These are phyloP conservation scores for Diaporthe sp. DNA, from an alignment of 2,329 filamentous ascomycete genomes.

Conservation along the genomic window DNA sequence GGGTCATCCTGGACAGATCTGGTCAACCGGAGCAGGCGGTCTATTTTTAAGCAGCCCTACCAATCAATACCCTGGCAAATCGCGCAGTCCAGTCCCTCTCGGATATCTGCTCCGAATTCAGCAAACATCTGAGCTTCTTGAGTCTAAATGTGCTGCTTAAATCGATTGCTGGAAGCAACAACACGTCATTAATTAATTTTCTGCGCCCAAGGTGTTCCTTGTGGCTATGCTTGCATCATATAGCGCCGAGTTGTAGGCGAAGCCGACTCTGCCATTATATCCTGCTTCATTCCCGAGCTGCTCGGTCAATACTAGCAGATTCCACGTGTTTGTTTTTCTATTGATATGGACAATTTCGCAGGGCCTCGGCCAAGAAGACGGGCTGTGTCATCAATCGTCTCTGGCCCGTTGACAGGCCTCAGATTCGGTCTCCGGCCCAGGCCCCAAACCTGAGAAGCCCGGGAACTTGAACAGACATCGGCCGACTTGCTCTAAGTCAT, in stretches of 20 bases:
- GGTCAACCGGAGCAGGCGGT: neutral
- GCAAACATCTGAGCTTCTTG: neutral
- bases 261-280: neutral
- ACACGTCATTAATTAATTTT: neutral
- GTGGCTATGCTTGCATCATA: neutral
- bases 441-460: neutral
- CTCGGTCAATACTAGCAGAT: neutral
- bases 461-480: neutral
- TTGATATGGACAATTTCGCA: neutral
- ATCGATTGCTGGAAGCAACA: neutral
- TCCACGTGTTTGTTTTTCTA: neutral
- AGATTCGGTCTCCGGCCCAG: neutral
- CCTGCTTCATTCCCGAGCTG: neutral
- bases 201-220: neutral
- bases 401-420: neutral
- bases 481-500: neutral
- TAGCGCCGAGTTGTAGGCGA: neutral
- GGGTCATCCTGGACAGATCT: constrained; percentile 13
- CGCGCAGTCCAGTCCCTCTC: neutral
- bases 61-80: neutral
- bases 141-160: constrained; percentile 1
- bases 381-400: neutral
- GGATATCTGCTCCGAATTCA: constrained; percentile 7
- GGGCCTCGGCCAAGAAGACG: neutral
- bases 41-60: constrained; percentile 12